Evolutionary conservation across 768 basidiomycete species (phyloP).

Genomic region (Mycena pura): DNA sequence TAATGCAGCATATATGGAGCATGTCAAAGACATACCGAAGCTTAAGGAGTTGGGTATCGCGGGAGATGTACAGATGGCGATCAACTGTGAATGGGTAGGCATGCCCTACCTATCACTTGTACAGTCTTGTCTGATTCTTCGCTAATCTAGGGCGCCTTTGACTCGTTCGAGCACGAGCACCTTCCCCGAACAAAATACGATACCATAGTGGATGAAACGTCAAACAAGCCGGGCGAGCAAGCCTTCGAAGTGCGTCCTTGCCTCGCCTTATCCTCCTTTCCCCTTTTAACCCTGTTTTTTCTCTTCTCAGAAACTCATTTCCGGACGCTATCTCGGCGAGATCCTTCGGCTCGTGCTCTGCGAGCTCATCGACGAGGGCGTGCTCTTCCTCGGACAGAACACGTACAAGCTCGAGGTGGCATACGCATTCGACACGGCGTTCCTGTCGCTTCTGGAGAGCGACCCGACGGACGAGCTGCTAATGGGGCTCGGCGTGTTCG

Average conservation of each 20-base stretch:
- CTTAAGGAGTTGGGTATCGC: constrained; percentile 77
- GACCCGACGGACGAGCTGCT: constrained; percentile 97
- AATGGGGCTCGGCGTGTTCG: constrained; percentile 96
- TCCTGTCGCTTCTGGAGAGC: constrained; percentile 95
- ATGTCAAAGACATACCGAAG: constrained; percentile 85
- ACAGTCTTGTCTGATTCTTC: neutral
- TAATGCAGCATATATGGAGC: constrained; percentile 98
- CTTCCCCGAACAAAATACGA: constrained; percentile 97
- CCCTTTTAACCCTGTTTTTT: neutral
- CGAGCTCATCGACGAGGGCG: constrained; percentile 96
- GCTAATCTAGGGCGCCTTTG: constrained; percentile 86
- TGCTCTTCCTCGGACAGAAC: constrained; percentile 97
- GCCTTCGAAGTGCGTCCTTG: constrained; percentile 74
- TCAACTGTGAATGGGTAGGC: constrained; percentile 96
- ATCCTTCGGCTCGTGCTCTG: constrained; percentile 93
- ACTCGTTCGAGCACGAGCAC: constrained; percentile 93
- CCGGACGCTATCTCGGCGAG: constrained; percentile 95
- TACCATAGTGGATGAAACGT: constrained; percentile 86
- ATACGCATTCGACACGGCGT: constrained; percentile 94
- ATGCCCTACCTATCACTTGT: neutral
- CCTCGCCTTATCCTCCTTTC: neutral
- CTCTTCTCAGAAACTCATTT: constrained; percentile 82
- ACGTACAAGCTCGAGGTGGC: constrained; percentile 97
- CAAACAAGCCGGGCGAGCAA: constrained; percentile 97
- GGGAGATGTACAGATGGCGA: constrained; percentile 77